phyloP scores from a whole-genome alignment of 768 basidiomycete species.

The Auricularia heimuer region DNA sequence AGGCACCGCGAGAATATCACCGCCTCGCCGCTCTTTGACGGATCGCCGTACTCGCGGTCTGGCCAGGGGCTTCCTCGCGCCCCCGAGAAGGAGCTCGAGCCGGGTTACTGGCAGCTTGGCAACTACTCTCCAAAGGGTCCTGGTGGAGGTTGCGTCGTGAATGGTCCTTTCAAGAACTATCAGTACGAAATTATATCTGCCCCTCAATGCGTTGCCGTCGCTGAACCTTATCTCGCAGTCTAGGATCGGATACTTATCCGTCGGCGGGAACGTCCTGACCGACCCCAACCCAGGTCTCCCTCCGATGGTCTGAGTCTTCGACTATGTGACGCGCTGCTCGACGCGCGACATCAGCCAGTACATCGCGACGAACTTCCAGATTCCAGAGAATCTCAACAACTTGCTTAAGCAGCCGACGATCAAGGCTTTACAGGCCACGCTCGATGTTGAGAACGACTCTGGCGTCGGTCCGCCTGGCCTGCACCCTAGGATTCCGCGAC shows the following conservation, averaged over 20 bases:
- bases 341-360: background rate
- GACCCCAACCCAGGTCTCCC: background rate
- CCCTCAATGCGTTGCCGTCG: background rate
- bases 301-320: background rate
- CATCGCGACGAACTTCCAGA: background rate
- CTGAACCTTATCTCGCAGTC: background rate
- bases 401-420: background rate
- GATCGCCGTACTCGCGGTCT: background rate
- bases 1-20: background rate
- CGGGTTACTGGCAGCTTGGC: background rate
- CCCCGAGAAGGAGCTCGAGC: background rate
- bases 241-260: background rate
- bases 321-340: background rate
- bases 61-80: background rate
- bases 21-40: background rate
- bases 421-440: background rate
- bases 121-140: background rate
- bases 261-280: background rate
- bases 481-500: background rate
- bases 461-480: background rate
- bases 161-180: background rate
- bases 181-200: background rate
- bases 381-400: background rate
- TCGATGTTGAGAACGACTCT: background rate
- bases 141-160: background rate